phyloP scores from a whole-genome alignment of 768 basidiomycete species.

The Daedalea quercina region DNA sequence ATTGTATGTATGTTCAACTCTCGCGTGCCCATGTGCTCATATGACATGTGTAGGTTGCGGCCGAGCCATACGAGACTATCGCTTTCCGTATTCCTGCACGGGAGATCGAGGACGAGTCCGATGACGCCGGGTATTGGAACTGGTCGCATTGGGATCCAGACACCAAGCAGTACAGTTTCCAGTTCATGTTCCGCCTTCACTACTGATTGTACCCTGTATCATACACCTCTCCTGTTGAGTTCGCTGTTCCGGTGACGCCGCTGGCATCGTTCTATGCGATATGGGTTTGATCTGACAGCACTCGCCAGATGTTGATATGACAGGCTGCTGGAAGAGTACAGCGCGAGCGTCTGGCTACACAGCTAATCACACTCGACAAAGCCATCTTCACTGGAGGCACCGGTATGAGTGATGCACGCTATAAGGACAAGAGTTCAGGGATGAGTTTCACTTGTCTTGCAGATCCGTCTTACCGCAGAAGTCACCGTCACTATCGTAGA shows the following conservation, averaged over 20 bases:
- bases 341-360: background rate
- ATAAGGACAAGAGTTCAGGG: background rate
- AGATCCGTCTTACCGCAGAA: slow-evolving; percentile 15
- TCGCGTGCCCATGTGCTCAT: background rate
- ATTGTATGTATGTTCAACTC: slow-evolving; percentile 54
- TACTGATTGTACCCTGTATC: slow-evolving; percentile 22
- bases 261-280: background rate
- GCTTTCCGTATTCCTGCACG: slow-evolving; percentile 98
- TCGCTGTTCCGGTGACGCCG: background rate
- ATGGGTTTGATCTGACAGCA: background rate
- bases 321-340: too few species aligned
- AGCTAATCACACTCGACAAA: slow-evolving; percentile 15
- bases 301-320: background rate
- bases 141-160: slow-evolving; percentile 99
- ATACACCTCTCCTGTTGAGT: background rate
- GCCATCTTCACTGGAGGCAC: slow-evolving; percentile 11
- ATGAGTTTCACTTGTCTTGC: background rate
- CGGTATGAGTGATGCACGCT: slow-evolving; percentile 20
- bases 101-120: slow-evolving; percentile 93
- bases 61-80: slow-evolving; percentile 99
- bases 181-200: slow-evolving; percentile 84
- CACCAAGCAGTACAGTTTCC: slow-evolving; percentile 96
- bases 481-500: slow-evolving; percentile 13
- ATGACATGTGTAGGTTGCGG: slow-evolving; percentile 64
- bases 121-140: slow-evolving; percentile 87